phyloP scores from a whole-genome alignment of 2,329 filamentous ascomycete species.

The Tothia fuscella region DNA sequence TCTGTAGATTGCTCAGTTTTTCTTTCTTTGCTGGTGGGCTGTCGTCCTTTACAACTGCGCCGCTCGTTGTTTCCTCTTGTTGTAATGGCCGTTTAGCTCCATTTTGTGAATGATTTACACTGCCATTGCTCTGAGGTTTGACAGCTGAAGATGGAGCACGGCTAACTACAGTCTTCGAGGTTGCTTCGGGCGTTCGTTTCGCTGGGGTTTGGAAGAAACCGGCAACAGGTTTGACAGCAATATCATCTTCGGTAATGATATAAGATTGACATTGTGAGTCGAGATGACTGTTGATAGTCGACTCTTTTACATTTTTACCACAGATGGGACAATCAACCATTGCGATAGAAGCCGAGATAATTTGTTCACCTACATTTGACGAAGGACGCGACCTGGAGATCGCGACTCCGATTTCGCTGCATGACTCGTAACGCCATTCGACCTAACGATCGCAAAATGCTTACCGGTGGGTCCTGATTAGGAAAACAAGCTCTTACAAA shows the following conservation, averaged over 20 bases:
- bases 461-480: too few species aligned
- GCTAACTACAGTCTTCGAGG: neutral
- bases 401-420: too few species aligned
- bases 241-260: constrained; percentile 1
- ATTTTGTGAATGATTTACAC: constrained; percentile 3
- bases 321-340: constrained; percentile 75
- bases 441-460: too few species aligned
- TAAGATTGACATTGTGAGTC: constrained; percentile 62
- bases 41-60: neutral
- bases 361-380: too few species aligned
- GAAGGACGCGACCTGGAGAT: too few species aligned
- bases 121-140: too few species aligned
- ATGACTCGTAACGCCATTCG: too few species aligned
- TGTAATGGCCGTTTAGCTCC: constrained; percentile 18
- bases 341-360: too few species aligned
- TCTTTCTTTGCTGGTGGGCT: constrained; percentile 9
- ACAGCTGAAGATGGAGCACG: too few species aligned
- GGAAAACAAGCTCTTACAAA: too few species aligned
- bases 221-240: constrained; percentile 2
- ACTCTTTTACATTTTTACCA: constrained; percentile 55
- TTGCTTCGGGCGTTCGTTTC: constrained; percentile 12
- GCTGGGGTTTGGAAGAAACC: constrained; percentile 47
- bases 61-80: constrained; percentile 13
- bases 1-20: constrained; percentile 47
- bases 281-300: constrained; percentile 79